These are phyloP conservation scores for Boechera stricta DNA, from an alignment of 345 rosid species.

Conservation along the genomic window DNA sequence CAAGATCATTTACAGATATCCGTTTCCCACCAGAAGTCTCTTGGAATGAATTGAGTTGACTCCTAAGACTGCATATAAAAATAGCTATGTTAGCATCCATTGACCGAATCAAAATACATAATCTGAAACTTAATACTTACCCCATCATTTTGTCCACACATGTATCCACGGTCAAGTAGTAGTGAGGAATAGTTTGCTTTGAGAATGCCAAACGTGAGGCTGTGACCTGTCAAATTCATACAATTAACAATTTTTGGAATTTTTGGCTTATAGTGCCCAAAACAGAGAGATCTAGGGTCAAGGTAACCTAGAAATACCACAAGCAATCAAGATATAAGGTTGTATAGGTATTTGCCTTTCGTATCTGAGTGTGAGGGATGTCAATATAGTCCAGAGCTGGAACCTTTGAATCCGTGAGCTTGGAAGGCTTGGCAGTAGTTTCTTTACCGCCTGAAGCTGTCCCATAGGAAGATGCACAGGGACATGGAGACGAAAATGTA, in stretches of 20 bases:
- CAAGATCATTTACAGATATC: constrained; percentile 89
- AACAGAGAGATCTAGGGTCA: background rate
- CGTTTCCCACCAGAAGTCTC: constrained; percentile 87
- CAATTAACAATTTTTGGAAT: constrained; percentile 4
- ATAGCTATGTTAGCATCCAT: constrained; percentile 36
- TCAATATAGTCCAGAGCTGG: constrained; percentile 73
- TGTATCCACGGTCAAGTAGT: constrained; percentile 85
- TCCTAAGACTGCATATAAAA: constrained; percentile 62
- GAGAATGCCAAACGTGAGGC: constrained; percentile 84
- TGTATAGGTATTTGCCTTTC: constrained; percentile 61
- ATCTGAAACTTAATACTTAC: constrained; percentile 51
- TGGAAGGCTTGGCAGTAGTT: constrained; percentile 57
- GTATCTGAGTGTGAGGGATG: constrained; percentile 83
- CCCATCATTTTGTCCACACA: constrained; percentile 85
- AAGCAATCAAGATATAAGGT: background rate
- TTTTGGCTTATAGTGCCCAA: background rate
- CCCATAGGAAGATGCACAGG: constrained; percentile 36
- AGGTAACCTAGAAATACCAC: constrained; percentile 2
- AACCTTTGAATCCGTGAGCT: constrained; percentile 49
- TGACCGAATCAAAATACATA: constrained; percentile 7
- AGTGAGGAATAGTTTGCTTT: constrained; percentile 95
- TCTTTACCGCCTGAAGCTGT: constrained; percentile 77
- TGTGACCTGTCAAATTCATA: constrained; percentile 61
- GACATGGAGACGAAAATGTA: too few species aligned
- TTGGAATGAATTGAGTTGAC: constrained; percentile 74